Base-by-base conservation (phyloP, 495 filamentous ascomycete genomes). In the Lophiostoma macrostomum region DNA sequence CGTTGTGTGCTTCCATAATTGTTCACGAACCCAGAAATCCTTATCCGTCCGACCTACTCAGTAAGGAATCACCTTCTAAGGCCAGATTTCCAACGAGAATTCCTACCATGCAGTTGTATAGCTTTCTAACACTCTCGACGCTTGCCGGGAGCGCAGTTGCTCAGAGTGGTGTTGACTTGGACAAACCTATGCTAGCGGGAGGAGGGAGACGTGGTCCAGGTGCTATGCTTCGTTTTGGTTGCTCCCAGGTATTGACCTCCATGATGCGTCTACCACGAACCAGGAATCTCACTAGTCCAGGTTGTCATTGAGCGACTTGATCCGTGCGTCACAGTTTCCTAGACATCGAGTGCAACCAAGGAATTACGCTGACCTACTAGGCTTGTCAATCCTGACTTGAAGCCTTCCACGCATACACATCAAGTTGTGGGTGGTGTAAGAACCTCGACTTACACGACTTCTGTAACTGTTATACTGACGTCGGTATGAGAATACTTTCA, bases 251-350 rank as follows among this genome's bases (percentile, higher is more conserved):
- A 38, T 38, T 7, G 16, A 3, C 5, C 20, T 19, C 25, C 11
- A 22, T 4, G 31, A 25, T 3, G 10, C 23, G 10, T 11, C 16
- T 3, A 38, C 19, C 12, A 25, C 14, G 12, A 27, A 14, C 4
- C n/a, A 16, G 4, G 10, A 3, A 11, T 14, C 41, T 45, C 28
- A 35, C 18, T 20, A 11, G 4, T 30, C n/a, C 16, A 54, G 50
- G 41, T 56, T 16, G 53, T 56, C 23, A 56, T 56, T n/a, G 53
- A 56, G 19, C 53, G 53, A n/a, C 44, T 56, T 14, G 53, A 56
- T 19, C 53, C 53, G 50, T 53, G 14, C 2, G 50, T 53, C 30
- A 32, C 11, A 47, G 10, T 12, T 4, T 6, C 20, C 4, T 24
- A 5, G 13, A 27, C 14, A 29, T 31, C 35, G 16, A 22, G 14